Evolutionary conservation across 805 yeast species (phyloP).

Genomic region (Barnettozyma salicaria): DNA sequence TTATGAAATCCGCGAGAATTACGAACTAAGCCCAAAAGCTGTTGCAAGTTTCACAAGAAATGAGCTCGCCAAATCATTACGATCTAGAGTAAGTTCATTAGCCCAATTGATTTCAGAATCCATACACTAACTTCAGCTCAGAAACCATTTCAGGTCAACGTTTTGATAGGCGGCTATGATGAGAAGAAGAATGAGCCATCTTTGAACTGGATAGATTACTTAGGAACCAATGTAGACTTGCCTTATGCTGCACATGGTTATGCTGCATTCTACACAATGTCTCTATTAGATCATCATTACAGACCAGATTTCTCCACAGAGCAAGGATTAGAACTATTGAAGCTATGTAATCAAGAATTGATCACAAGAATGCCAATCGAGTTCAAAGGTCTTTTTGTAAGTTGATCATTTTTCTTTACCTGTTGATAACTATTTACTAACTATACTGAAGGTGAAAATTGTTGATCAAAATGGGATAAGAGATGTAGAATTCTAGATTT

Average conservation of each 20-base stretch:
- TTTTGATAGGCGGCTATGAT: conserved; percentile 83
- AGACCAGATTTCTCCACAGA: conserved; percentile 65
- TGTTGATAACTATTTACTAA: conserved; percentile 9
- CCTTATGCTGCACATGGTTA: conserved; percentile 99
- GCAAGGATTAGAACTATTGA: conserved; percentile 73
- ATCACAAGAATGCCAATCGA: conserved; percentile 85
- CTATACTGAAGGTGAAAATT: conserved; percentile 42
- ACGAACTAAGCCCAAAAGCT: conserved; percentile 78
- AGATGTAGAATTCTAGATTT: conserved; percentile 27
- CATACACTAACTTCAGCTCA: conserved; percentile 12
- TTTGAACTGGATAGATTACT: conserved; percentile 85
- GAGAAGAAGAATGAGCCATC: conserved; percentile 50
- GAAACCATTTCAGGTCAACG: conserved; percentile 92
- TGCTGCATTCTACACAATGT: conserved; percentile 92
- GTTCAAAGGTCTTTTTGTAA: conserved; percentile 71
- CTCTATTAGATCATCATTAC: conserved; percentile 87
- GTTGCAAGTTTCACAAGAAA: conserved; percentile 85
- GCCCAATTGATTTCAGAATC: background rate
- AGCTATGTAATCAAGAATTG: conserved; percentile 71
- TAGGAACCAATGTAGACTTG: conserved; percentile 84
- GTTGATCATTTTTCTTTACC: conserved; percentile 6
- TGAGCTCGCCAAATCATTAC: conserved; percentile 77
- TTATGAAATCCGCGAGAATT: conserved; percentile 77
- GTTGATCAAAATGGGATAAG: conserved; percentile 59
- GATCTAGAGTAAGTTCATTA: conserved; percentile 53